Conservation (phyloP, 768 basidiomycete species). For the Nidula microcarpa region DNA sequence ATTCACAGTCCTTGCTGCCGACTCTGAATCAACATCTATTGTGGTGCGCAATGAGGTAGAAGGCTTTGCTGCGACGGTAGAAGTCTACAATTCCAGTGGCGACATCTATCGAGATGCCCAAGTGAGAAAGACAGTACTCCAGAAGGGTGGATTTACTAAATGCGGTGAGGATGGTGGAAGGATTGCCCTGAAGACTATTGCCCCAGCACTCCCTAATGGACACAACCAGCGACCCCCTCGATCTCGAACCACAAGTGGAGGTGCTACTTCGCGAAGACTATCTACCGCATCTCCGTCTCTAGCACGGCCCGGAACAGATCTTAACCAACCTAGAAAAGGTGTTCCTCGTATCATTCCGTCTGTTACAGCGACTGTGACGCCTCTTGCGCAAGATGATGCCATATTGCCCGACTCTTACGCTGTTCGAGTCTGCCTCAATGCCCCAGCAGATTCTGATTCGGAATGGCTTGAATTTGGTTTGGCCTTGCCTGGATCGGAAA, state of each 20-base stretch:
- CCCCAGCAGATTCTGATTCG: slow-evolving; percentile 55
- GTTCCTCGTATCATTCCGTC: slow-evolving; percentile 62
- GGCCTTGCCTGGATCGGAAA: slow-evolving; percentile 18
- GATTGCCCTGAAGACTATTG: slow-evolving; percentile 44
- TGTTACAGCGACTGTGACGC: slow-evolving; percentile 51
- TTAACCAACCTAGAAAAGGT: slow-evolving; percentile 36
- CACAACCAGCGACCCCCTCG: slow-evolving; percentile 9
- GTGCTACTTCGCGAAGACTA: slow-evolving; percentile 15
- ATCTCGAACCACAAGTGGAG: slow-evolving; percentile 21
- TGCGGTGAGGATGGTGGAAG: slow-evolving; percentile 62
- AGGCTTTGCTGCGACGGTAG: slow-evolving; percentile 38
- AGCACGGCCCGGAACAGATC: slow-evolving; percentile 8
- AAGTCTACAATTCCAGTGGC: slow-evolving; percentile 59
- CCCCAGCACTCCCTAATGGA: too few relatives aligned
- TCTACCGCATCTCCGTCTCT: too few relatives aligned
- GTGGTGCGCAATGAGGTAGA: slow-evolving; percentile 61
- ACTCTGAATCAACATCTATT: slow-evolving; percentile 55
- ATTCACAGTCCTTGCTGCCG: slow-evolving; percentile 67
- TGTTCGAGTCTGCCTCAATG: slow-evolving; percentile 53
- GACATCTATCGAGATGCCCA: slow-evolving; percentile 55
- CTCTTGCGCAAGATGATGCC: slow-evolving; percentile 30
- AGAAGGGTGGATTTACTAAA: slow-evolving; percentile 54
- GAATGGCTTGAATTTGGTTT: slow-evolving; percentile 79
- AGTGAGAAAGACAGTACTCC: slow-evolving; percentile 59
- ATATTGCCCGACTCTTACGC: slow-evolving; percentile 47